Conservation (phyloP, 805 yeast genomes). For the Starmera pachycereana region DNA sequence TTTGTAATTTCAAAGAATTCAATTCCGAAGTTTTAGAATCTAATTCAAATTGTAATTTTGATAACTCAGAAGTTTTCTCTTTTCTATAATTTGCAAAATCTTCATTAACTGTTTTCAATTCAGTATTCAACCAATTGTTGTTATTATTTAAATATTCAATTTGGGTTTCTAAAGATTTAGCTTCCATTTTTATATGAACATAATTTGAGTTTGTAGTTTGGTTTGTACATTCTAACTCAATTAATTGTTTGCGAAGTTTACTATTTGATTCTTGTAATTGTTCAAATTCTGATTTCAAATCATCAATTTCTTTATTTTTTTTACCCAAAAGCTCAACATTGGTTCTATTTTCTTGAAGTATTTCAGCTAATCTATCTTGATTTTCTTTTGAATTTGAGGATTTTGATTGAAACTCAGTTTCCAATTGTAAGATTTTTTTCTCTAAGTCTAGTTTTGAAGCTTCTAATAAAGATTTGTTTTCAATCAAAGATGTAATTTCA, state of each 20-base stretch:
- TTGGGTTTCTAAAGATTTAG: conserved; percentile 31
- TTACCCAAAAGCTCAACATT: conserved; percentile 25
- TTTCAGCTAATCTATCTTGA: conserved; percentile 7
- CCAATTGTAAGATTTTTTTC: conserved; percentile 8
- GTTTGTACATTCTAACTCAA: conserved; percentile 27
- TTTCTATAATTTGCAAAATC: conserved; percentile 21
- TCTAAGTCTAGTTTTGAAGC: conserved; percentile 14
- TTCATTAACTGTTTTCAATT: conserved; percentile 22
- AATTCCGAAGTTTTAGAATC: conserved; percentile 21
- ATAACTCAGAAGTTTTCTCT: conserved; percentile 17
- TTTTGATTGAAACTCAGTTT: conserved; percentile 4
- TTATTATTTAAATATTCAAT: conserved; percentile 27
- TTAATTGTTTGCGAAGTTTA: conserved; percentile 27
- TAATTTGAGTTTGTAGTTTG: conserved; percentile 22
- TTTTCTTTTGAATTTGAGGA: conserved; percentile 2
- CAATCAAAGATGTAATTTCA: conserved; percentile 14
- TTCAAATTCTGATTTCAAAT: conserved; percentile 28
- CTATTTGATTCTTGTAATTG: conserved; percentile 24
- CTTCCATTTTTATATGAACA: conserved; percentile 21
- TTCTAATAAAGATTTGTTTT: conserved; percentile 13
- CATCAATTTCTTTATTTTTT: conserved; percentile 26
- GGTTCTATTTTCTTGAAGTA: conserved; percentile 18
- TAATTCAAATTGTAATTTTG: conserved; percentile 18
- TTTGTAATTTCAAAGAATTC: conserved; percentile 16
- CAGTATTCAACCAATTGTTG: conserved; percentile 32